phyloP scores from a whole-genome alignment of 2,329 filamentous ascomycete species.

The Beauveria bassiana region DNA sequence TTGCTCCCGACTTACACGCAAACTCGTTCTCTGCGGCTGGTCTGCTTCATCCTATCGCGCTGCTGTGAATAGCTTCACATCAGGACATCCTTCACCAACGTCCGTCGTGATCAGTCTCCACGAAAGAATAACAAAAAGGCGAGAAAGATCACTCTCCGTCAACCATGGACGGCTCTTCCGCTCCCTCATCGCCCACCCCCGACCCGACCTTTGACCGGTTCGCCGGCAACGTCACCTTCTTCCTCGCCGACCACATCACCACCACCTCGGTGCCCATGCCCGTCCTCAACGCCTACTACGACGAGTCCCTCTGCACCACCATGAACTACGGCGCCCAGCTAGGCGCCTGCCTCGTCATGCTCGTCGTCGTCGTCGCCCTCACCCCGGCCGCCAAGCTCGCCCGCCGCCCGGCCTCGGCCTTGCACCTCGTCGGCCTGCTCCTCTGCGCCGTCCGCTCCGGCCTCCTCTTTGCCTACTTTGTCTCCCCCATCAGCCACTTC shows the following conservation, averaged over 20 bases:
- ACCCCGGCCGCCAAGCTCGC: constrained; percentile 58
- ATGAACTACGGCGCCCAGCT: constrained; percentile 66
- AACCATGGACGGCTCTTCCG: background rate
- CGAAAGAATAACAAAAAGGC: background rate
- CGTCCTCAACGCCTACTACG: constrained; percentile 25
- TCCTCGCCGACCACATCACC: constrained; percentile 24
- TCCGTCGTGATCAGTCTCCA: background rate
- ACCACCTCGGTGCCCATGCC: constrained; percentile 25
- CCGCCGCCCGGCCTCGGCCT: constrained; percentile 55
- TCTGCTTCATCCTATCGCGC: background rate
- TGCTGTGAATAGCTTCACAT: no score
- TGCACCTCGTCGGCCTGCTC: constrained; percentile 55
- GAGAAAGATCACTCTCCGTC: background rate
- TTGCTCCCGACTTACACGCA: background rate
- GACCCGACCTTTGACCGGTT: constrained; percentile 26
- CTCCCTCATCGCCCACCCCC: background rate
- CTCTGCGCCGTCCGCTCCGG: constrained; percentile 53
- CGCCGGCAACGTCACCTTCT: constrained; percentile 28
- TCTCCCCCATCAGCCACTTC: constrained; percentile 51
- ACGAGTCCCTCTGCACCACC: constrained; percentile 27
- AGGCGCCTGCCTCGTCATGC: constrained; percentile 57
- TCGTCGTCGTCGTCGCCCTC: constrained; percentile 58
- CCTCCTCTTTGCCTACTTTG: constrained; percentile 51
- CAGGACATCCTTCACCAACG: no score
- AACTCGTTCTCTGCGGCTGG: background rate